Evolutionary conservation across 2,329 filamentous ascomycete species (phyloP).

Genomic region (Corynespora cassiicola): DNA sequence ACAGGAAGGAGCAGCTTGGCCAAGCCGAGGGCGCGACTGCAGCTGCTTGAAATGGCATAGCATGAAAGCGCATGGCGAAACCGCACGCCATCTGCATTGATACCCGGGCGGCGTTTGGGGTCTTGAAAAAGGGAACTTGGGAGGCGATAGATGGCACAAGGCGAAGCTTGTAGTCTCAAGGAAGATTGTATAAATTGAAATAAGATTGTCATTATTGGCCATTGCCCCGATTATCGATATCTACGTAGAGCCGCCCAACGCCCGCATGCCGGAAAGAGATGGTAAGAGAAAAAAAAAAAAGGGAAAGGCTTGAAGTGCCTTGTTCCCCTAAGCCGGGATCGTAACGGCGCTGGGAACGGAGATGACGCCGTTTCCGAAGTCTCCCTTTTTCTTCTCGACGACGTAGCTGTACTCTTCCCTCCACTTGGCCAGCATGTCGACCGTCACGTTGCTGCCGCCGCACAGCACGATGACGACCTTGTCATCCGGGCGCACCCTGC

Average conservation of each 20-base stretch:
- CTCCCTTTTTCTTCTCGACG: constrained; percentile 11
- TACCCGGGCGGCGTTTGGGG: constrained; percentile 28
- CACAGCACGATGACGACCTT: constrained; percentile 87
- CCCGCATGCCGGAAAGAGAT: too few species aligned
- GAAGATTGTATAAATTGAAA: too few species aligned
- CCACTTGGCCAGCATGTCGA: constrained; percentile 59
- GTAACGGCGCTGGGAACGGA: too few species aligned
- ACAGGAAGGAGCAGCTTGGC: constrained; percentile 59
- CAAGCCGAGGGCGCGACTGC: constrained; percentile 30
- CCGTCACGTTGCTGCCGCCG: constrained; percentile 65
- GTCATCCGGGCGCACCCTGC: constrained; percentile 67
- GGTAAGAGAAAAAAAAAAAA: too few species aligned
- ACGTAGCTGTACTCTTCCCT: constrained; percentile 45
- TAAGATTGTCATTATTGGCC: too few species aligned
- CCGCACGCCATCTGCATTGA: constrained; percentile 20
- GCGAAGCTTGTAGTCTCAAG: too few species aligned
- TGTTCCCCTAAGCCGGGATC: too few species aligned
- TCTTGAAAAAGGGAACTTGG: background rate
- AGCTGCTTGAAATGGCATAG: constrained; percentile 7
- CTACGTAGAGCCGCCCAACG: too few species aligned
- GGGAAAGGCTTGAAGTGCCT: too few species aligned
- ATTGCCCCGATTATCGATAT: too few species aligned
- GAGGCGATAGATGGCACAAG: too few species aligned
- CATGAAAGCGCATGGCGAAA: constrained; percentile 6
- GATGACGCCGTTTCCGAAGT: too few species aligned